Evolutionary conservation across 345 rosid genomes (phyloP).

Genomic region (Melaleuca alternifolia): DNA sequence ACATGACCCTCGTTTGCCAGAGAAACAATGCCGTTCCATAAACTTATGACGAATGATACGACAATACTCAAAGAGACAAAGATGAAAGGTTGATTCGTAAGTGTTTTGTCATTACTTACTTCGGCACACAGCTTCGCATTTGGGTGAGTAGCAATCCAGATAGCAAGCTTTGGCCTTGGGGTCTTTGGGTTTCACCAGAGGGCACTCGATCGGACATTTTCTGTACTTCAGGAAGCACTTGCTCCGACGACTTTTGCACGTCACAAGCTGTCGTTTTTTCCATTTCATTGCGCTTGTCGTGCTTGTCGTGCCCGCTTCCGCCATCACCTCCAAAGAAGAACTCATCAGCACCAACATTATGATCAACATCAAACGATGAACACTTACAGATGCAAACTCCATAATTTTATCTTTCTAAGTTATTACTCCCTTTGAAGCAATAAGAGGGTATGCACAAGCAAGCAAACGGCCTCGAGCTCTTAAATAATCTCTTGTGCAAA

Average conservation of each 20-base stretch:
- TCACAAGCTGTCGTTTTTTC: not conserved
- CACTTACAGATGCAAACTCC: not conserved
- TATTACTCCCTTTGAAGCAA: too few species aligned
- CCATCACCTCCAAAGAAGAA: not conserved
- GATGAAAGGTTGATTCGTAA: not conserved
- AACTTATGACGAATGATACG: too few species aligned
- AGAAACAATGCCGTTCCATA: too few species aligned
- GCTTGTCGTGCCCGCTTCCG: not conserved
- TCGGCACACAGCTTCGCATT: constrained; percentile 4
- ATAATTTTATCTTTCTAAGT: not conserved
- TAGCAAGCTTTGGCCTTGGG: constrained; percentile 5
- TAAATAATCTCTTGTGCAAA: not conserved
- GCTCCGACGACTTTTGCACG: not conserved
- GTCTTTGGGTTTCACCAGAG: not conserved
- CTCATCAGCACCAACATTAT: not conserved
- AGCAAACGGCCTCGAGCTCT: not conserved
- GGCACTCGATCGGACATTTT: constrained; percentile 9
- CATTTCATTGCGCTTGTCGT: not conserved
- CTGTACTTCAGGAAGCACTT: not conserved
- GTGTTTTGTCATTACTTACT: not conserved
- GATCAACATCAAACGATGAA: not conserved
- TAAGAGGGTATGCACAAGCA: not conserved
- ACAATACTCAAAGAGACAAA: not conserved
- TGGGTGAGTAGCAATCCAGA: constrained; percentile 1
- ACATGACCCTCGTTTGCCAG: not conserved